Conservation (phyloP, 495 filamentous ascomycete species). For the Friedmanniomyces simplex region DNA sequence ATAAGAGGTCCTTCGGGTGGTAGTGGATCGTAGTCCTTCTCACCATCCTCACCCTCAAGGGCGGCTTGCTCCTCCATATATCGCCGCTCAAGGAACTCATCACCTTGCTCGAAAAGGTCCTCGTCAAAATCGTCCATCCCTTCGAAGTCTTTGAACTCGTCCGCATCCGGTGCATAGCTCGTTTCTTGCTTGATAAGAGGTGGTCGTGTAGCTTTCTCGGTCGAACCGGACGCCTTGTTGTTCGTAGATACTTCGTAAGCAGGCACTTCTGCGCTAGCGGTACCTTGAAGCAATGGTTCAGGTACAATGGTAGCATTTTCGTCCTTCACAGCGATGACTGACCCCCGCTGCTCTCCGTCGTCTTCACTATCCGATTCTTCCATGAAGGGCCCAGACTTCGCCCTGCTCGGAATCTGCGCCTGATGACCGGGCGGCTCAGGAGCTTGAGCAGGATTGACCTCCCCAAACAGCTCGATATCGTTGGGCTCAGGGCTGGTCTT, state of each 20-base stretch:
- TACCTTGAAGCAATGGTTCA: neutral
- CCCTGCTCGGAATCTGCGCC: neutral
- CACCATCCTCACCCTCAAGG: conserved; percentile 44
- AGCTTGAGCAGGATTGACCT: neutral
- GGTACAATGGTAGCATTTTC: neutral
- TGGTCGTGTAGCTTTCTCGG: too few species aligned
- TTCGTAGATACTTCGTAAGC: neutral
- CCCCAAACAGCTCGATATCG: neutral
- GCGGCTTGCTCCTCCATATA: conserved; percentile 54
- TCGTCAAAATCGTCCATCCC: conserved; percentile 36
- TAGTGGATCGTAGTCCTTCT: conserved; percentile 30
- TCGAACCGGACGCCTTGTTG: too few species aligned
- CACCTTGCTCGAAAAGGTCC: conserved; percentile 44
- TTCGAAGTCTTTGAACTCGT: conserved; percentile 58
- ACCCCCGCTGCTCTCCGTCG: conserved; percentile 26
- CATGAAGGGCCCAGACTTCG: conserved; percentile 44
- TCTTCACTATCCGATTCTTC: conserved; percentile 61
- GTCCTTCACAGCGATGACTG: conserved; percentile 1
- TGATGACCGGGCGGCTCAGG: neutral
- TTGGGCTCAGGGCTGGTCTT: conserved; percentile 24
- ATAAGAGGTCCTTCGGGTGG: conserved; percentile 28
- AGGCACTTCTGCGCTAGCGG: neutral
- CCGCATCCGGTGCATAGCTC: conserved; percentile 41
- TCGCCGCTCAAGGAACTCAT: conserved; percentile 50
- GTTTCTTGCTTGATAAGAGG: conserved; percentile 47